Conservation (phyloP, 305 asterid genomes). For the Fraxinus baroniana region DNA sequence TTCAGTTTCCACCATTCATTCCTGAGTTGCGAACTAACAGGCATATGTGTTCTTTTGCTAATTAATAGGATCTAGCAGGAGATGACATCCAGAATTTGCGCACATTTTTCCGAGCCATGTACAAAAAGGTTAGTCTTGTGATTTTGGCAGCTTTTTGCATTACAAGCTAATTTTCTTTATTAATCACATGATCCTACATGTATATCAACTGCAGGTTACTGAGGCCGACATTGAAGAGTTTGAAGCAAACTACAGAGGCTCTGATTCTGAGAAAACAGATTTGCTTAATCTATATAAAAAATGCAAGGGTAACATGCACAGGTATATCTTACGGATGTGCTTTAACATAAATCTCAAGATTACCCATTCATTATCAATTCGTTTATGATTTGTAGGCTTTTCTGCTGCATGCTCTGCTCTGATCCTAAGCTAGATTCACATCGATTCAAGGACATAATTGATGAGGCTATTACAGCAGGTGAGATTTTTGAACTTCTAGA, state of each 20-base stretch:
- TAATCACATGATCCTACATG: slow-evolving; percentile 12
- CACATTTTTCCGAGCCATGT: slow-evolving; percentile 68
- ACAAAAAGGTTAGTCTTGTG: slow-evolving; percentile 55
- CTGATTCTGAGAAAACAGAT: slow-evolving; percentile 70
- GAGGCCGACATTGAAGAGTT: slow-evolving; percentile 86
- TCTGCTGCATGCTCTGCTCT: slow-evolving; percentile 92
- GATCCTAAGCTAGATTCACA: slow-evolving; percentile 59
- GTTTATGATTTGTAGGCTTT: slow-evolving; percentile 55
- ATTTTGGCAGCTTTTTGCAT: slow-evolving; percentile 7
- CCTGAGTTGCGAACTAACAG: slow-evolving; percentile 7
- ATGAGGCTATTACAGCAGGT: slow-evolving; percentile 49
- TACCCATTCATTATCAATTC: slow-evolving; percentile 3
- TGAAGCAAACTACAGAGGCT: slow-evolving; percentile 82
- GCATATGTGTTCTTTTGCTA: slow-evolving; percentile 9
- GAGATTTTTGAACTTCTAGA: background rate
- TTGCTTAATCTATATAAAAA: slow-evolving; percentile 65
- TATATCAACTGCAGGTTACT: slow-evolving; percentile 48
- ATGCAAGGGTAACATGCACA: slow-evolving; percentile 77
- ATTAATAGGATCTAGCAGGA: slow-evolving; percentile 73
- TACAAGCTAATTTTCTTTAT: background rate
- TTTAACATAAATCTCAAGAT: slow-evolving; percentile 6
- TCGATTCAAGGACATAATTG: slow-evolving; percentile 45
- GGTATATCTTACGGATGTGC: slow-evolving; percentile 33
- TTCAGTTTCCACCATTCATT: background rate
- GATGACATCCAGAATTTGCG: slow-evolving; percentile 66